Evolutionary conservation across 768 basidiomycete genomes (phyloP), one percentile per base, ranked within the genome.

Genomic region (Antrodiella citrinella): DNA sequence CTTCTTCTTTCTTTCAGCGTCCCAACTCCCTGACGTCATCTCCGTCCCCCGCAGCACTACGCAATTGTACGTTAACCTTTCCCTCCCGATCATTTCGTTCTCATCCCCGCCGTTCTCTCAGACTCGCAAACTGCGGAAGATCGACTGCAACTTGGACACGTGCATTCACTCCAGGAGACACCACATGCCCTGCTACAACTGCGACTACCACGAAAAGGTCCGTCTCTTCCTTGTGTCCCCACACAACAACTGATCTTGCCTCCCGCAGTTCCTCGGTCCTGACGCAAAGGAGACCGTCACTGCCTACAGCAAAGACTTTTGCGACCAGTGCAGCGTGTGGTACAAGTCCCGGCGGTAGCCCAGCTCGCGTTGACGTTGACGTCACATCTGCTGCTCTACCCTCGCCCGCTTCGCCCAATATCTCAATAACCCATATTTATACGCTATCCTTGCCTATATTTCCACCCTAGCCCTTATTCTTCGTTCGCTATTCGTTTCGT

Each of bases 201-300:
- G 74, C 48, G 60, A 57, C 35, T 76, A 76, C 59, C 71, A 77
- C 49, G 65, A 68, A 56, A 39, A 47, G 72, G 62, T 40, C 5
- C 49, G 22, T 21, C 50, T 54, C 43, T 49, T 45, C 52, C 51
- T 45, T 44, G 44, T 39, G 50, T 26, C 23, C 47, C 30, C 43
- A 23, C 22, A 25, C 26, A 22, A 40, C 42, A 21, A 20, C 55
- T 59, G 22, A 56, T n/a, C n/a, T n/a, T n/a, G 25, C 42, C 3
- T 15, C 38, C 23, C 3, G 24, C 58, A 87, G 87, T 86, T 82
- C 61, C 72, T 74, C 57, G 85, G 84, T 19, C 87, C 88, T 1
- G 87, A 90, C 57, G 67, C 67, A 40, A 74, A 72, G 48, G 85
- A 91, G 63, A 79, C 69, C 2, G 72, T 86, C 51, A 77, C 76